phyloP scores from a whole-genome alignment of 2,329 filamentous ascomycete species.

The Leptographium galeiforme region DNA sequence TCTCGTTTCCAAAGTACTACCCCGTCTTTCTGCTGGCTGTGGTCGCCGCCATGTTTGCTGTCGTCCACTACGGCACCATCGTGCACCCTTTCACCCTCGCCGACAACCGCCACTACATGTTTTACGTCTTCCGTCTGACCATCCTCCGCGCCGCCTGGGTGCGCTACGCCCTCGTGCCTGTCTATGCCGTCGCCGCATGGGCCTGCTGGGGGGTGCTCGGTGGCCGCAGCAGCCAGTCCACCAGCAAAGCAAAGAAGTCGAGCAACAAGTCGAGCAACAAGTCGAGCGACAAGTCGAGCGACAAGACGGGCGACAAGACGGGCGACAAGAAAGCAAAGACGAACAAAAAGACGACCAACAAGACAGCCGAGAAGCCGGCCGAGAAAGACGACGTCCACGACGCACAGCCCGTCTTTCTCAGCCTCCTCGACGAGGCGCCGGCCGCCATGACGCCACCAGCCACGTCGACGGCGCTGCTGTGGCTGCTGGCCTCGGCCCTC shows the following conservation, averaged over 20 bases:
- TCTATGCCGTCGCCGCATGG: constrained; percentile 62
- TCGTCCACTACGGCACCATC: constrained; percentile 76
- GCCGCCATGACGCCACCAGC: constrained; percentile 19
- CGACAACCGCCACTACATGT: constrained; percentile 94
- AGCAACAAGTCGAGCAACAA: background rate
- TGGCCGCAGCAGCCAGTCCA: constrained; percentile 18
- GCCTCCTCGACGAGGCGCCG: constrained; percentile 12
- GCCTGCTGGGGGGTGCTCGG: constrained; percentile 48
- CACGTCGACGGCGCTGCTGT: constrained; percentile 40
- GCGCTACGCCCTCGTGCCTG: constrained; percentile 52
- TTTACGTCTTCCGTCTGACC: constrained; percentile 83
- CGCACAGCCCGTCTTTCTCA: constrained; percentile 2
- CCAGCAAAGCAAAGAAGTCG: background rate
- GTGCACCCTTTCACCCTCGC: constrained; percentile 92
- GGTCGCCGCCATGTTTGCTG: constrained; percentile 22
- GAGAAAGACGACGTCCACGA: background rate
- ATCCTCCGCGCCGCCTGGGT: constrained; percentile 52
- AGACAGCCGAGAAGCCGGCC: background rate
- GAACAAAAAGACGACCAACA: background rate
- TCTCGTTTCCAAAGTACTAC: constrained; percentile 15
- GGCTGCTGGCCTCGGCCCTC: constrained; percentile 56
- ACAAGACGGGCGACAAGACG: background rate
- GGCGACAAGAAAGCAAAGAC: background rate
- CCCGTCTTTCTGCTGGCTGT: constrained; percentile 22
- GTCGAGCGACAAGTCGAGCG: background rate